phyloP scores from a whole-genome alignment of 495 filamentous ascomycete genomes.

The Saxophila tyrrhenica region DNA sequence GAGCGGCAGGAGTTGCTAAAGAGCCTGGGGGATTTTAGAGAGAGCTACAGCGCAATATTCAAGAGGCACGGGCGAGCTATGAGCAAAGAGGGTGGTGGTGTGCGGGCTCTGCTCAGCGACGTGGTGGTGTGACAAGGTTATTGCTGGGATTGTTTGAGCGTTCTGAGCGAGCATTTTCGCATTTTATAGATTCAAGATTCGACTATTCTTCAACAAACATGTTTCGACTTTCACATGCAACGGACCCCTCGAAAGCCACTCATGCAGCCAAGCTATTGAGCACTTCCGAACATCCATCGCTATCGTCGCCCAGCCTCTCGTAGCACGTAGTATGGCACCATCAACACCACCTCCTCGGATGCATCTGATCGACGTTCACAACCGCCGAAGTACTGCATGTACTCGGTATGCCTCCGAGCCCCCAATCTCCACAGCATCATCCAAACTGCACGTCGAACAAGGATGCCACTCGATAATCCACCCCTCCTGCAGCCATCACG shows the following conservation, averaged over 20 bases:
- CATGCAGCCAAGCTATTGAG: background rate
- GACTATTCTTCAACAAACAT: no score
- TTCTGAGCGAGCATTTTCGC: background rate
- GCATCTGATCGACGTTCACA: no score
- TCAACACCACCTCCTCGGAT: no score
- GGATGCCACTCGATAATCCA: no score
- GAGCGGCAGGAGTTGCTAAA: slow-evolving; percentile 19
- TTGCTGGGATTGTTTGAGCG: background rate
- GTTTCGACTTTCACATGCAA: background rate
- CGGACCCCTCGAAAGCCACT: background rate
- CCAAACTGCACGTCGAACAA: no score
- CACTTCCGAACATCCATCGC: background rate
- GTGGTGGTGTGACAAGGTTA: background rate
- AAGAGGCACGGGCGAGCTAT: background rate
- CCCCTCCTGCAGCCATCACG: background rate
- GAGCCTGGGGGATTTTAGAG: slow-evolving; percentile 19
- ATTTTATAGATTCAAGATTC: no score
- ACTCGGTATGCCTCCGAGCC: no score
- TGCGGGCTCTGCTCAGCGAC: background rate
- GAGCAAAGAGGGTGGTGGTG: background rate
- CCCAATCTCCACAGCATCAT: no score
- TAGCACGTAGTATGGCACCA: no score
- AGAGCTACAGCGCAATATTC: slow-evolving; percentile 6
- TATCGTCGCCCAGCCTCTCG: no score
- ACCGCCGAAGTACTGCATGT: no score